Evolutionary conservation across 2,329 filamentous ascomycete genomes (phyloP).

Genomic region (Cytospora piceae): DNA sequence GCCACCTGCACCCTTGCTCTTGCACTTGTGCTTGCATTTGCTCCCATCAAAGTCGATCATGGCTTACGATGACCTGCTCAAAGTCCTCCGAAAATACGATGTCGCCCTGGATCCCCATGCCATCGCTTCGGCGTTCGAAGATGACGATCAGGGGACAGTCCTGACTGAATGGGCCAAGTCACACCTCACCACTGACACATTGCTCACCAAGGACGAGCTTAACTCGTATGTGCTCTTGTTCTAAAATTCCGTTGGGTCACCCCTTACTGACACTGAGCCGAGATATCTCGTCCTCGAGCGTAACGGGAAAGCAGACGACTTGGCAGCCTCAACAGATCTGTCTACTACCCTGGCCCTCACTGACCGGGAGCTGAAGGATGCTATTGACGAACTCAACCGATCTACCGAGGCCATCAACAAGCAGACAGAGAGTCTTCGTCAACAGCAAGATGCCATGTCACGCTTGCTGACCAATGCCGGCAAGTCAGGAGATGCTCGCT

Average conservation of each 20-base stretch:
- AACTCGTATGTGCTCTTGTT: conserved; percentile 47
- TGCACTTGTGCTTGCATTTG: not conserved
- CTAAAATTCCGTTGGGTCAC: not conserved
- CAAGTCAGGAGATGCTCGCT: conserved; percentile 41
- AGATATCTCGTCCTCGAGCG: conserved; percentile 57
- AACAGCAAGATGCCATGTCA: conserved; percentile 65
- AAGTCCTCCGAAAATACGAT: conserved; percentile 39
- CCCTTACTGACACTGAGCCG: conserved; percentile 10
- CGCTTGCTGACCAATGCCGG: conserved; percentile 52
- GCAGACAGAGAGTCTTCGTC: conserved; percentile 64
- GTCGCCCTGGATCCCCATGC: conserved; percentile 41
- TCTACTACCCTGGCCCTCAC: conserved; percentile 53
- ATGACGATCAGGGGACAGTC: conserved; percentile 41
- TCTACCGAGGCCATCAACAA: conserved; percentile 67
- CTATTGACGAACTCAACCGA: conserved; percentile 65
- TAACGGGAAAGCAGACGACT: conserved; percentile 51
- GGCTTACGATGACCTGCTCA: conserved; percentile 37
- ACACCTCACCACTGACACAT: conserved; percentile 54
- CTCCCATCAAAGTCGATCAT: conserved; percentile 24
- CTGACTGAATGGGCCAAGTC: conserved; percentile 53
- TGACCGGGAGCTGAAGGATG: conserved; percentile 63
- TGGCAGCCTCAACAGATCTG: conserved; percentile 51
- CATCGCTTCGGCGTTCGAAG: conserved; percentile 43
- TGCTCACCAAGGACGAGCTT: conserved; percentile 59
- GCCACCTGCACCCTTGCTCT: not conserved